Evolutionary conservation across 805 yeast genomes (phyloP).

Genomic region (Myxozyma lipomycoides): DNA sequence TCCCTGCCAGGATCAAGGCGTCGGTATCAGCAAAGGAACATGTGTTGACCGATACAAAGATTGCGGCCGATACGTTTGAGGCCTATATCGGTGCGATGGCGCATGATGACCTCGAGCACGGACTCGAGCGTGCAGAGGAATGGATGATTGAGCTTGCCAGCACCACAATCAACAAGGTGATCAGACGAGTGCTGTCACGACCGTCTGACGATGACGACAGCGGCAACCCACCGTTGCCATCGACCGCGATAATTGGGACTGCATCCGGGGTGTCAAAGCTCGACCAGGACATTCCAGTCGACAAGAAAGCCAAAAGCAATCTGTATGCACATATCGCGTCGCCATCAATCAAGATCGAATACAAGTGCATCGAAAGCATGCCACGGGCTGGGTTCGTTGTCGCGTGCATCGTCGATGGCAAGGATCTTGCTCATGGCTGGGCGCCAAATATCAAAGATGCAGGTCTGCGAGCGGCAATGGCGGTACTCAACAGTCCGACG

Average conservation of each 20-base stretch:
- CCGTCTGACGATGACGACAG: not conserved
- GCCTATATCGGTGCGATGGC: slow-evolving; percentile 87
- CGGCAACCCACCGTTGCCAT: not conserved
- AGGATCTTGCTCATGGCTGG: slow-evolving; percentile 63
- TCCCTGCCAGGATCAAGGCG: slow-evolving; percentile 54
- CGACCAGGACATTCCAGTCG: slow-evolving; percentile 34
- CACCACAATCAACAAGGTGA: slow-evolving; percentile 30
- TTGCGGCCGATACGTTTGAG: slow-evolving; percentile 86
- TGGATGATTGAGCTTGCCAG: slow-evolving; percentile 38
- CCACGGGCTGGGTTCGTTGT: slow-evolving; percentile 56
- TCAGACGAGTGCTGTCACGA: slow-evolving; percentile 7
- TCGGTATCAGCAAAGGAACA: slow-evolving; percentile 43
- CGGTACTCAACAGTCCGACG: slow-evolving; percentile 57
- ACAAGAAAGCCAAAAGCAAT: slow-evolving; percentile 67
- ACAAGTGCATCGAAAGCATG: slow-evolving; percentile 42
- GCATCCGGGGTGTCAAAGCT: slow-evolving; percentile 33
- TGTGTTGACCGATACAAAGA: slow-evolving; percentile 43
- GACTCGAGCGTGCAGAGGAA: slow-evolving; percentile 30
- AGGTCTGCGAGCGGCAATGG: slow-evolving; percentile 79
- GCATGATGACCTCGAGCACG: slow-evolving; percentile 48
- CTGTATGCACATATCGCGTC: slow-evolving; percentile 70
- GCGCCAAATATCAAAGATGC: slow-evolving; percentile 73
- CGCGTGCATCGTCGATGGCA: slow-evolving; percentile 61
- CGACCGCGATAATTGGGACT: not conserved
- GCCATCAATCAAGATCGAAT: slow-evolving; percentile 60